A percentile compares a stretch with the other conserved stretches of the same genome.
Evolutionary conservation across 2,329 filamentous ascomycete species (phyloP).

Genomic region (Corniculantispora saksenae): DNA sequence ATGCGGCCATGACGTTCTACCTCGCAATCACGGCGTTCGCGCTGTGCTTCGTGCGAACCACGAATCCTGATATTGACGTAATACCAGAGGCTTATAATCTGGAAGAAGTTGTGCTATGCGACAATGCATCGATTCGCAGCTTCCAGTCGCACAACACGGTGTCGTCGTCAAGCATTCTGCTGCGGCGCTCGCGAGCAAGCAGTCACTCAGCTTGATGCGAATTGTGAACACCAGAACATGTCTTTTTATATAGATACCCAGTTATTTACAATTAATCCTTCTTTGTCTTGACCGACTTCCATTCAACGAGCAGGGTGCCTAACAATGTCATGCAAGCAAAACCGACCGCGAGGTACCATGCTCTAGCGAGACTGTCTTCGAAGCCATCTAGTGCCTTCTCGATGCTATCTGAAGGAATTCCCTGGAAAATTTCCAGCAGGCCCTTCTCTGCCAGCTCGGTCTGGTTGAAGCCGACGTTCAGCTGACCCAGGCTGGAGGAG

Average conservation of each 20-base stretch:
- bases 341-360: slow-evolving; percentile 27
- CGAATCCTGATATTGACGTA: neutral
- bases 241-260: neutral
- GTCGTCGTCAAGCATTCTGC: neutral
- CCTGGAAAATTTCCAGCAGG: slow-evolving; percentile 4
- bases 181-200: neutral
- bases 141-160: neutral
- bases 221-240: neutral
- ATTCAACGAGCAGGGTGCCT: slow-evolving; percentile 29
- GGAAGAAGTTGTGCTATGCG: neutral
- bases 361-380: slow-evolving; percentile 22
- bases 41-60: slow-evolving; percentile 8
- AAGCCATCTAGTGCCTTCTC: slow-evolving; percentile 2
- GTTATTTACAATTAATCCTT: slow-evolving; percentile 1
- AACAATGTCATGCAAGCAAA: slow-evolving; percentile 27
- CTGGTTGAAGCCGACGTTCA: slow-evolving; percentile 7
- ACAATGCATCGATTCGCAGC: neutral
- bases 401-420: neutral
- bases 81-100: neutral
- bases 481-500: slow-evolving; percentile 8
- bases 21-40: slow-evolving; percentile 13
- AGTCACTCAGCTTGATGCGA: neutral
- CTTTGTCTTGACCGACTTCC: slow-evolving; percentile 30
- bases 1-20: slow-evolving; percentile 18
- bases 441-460: neutral